These are phyloP conservation scores for Hibiscus syriacus DNA, from an alignment of 345 rosid species.

Conservation along the genomic window DNA sequence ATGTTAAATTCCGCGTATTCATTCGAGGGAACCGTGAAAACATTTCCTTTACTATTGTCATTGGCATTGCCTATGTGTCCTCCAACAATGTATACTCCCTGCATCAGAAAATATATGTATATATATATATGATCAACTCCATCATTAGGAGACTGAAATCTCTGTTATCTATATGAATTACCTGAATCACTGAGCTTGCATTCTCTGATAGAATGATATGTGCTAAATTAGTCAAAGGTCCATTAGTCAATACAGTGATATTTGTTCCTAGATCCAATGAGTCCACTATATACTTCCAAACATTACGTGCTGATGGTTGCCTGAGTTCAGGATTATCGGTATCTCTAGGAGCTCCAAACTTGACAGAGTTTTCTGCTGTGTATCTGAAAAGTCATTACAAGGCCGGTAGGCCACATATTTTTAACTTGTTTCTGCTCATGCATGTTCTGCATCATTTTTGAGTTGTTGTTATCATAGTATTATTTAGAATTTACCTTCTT, in stretches of 20 bases:
- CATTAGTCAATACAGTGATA: slow-evolving; percentile 62
- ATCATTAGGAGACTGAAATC: not conserved
- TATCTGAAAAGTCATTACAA: slow-evolving; percentile 32
- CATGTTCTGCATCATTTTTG: not conserved
- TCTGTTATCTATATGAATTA: slow-evolving; percentile 3
- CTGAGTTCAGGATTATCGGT: slow-evolving; percentile 29
- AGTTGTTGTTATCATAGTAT: not conserved
- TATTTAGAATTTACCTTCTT: slow-evolving; percentile 37
- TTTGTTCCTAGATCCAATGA: slow-evolving; percentile 37
- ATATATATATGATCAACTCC: not conserved
- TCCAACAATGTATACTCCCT: slow-evolving; percentile 67
- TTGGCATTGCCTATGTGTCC: slow-evolving; percentile 35
- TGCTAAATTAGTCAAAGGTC: slow-evolving; percentile 80
- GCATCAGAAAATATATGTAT: slow-evolving; percentile 15
- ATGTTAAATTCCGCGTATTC: slow-evolving; percentile 66
- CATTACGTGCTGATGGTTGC: slow-evolving; percentile 63
- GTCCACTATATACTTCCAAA: slow-evolving; percentile 47
- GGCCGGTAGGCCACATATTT: not conserved
- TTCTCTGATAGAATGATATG: slow-evolving; percentile 37
- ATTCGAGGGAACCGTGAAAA: slow-evolving; percentile 42
- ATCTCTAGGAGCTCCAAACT: not conserved
- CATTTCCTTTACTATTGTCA: slow-evolving; percentile 40
- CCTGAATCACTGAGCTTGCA: slow-evolving; percentile 47
- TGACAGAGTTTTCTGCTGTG: slow-evolving; percentile 61
- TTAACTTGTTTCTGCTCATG: not conserved